A percentile compares a stretch with the other conserved stretches of the same genome.
Evolutionary conservation across 371 early-diverging fungal species (phyloP).

Genomic region (Mycotypha africana): DNA sequence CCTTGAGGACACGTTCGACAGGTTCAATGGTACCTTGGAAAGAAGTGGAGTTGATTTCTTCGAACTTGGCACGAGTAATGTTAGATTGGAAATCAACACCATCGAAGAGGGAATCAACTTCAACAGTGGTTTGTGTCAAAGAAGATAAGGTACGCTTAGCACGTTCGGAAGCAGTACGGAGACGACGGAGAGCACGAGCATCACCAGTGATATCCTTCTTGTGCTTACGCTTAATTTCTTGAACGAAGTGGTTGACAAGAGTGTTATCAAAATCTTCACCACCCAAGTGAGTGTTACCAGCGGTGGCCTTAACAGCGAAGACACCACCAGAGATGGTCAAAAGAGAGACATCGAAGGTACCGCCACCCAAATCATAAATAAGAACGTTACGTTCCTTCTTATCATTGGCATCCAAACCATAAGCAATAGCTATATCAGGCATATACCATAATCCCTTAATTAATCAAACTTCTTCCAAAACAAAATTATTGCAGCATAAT

Average conservation of each 20-base stretch:
- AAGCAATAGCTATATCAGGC: constrained; percentile 81
- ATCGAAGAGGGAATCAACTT: constrained; percentile 89
- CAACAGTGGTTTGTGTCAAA: constrained; percentile 77
- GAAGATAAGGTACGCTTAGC: constrained; percentile 95
- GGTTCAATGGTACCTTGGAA: constrained; percentile 82
- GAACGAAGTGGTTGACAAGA: constrained; percentile 77
- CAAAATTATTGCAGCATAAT: not conserved
- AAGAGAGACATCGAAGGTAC: constrained; percentile 85
- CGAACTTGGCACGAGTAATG: constrained; percentile 92
- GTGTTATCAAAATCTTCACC: constrained; percentile 98
- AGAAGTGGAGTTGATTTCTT: constrained; percentile 85
- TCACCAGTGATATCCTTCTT: constrained; percentile 77
- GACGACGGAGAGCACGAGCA: constrained; percentile 87
- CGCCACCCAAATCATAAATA: constrained; percentile 95
- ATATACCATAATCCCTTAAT: not conserved
- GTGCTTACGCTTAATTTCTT: constrained; percentile 82
- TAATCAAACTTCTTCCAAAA: not conserved
- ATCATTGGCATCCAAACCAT: constrained; percentile 79
- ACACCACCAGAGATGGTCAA: constrained; percentile 86
- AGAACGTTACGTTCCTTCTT: constrained; percentile 79
- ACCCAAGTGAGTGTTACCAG: constrained; percentile 96
- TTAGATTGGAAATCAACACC: constrained; percentile 85
- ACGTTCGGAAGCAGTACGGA: constrained; percentile 94
- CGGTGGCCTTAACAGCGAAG: constrained; percentile 93
- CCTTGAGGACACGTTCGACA: constrained; percentile 79